Conservation (phyloP, 148 eudicot species). For the Rhododendron molle region DNA sequence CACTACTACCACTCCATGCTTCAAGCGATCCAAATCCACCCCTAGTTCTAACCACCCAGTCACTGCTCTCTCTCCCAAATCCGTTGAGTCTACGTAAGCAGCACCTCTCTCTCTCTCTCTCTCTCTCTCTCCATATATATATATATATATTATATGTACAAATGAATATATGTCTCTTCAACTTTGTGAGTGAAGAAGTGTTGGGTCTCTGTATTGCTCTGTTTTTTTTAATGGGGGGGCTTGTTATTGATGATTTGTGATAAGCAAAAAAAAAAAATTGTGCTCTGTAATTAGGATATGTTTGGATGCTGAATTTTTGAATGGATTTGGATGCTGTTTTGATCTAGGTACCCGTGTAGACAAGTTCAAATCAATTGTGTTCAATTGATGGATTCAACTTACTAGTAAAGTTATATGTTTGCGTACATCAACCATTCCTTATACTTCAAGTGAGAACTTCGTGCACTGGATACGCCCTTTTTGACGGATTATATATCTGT, state of each 20-base stretch:
- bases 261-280: not conserved
- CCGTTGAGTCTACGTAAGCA: slow-evolving; percentile 21
- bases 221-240: not conserved
- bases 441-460: no score
- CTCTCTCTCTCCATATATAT: not conserved
- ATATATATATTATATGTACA: not conserved
- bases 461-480: no score
- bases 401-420: not conserved
- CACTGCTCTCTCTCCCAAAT: slow-evolving; percentile 32
- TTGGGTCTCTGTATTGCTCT: not conserved
- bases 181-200: slow-evolving; percentile 3
- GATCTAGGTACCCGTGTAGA: not conserved
- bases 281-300: not conserved
- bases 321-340: not conserved
- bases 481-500: not conserved
- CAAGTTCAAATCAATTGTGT: not conserved
- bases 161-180: not conserved
- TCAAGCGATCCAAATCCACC: slow-evolving; percentile 59
- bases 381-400: not conserved
- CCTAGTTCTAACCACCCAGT: not conserved
- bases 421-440: not conserved
- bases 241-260: not conserved
- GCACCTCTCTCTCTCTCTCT: not conserved
- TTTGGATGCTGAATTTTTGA: not conserved
- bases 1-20: slow-evolving; percentile 18